These are phyloP conservation scores for Brasenia schreberi DNA, from an alignment of 164 flowering plant species.

Conservation along the genomic window DNA sequence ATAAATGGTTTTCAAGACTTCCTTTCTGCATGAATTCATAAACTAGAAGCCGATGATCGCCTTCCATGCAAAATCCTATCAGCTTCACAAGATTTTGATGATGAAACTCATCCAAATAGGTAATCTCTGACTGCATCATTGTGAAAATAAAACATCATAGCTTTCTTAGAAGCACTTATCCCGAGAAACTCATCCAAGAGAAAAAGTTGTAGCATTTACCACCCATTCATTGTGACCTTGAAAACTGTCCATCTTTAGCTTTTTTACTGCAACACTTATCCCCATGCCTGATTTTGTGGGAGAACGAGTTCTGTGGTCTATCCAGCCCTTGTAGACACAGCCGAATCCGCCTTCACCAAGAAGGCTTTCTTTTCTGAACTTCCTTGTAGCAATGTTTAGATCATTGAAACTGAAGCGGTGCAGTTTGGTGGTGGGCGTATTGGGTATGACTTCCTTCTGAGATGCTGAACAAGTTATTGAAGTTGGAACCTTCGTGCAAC, in stretches of 20 bases:
- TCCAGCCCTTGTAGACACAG: constrained; percentile 84
- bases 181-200: constrained; percentile 22
- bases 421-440: constrained; percentile 7
- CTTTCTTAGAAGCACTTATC: constrained; percentile 18
- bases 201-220: constrained; percentile 24
- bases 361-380: constrained; percentile 47
- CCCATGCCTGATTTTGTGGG: constrained; percentile 39
- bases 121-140: constrained; percentile 20
- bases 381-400: constrained; percentile 60
- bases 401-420: constrained; percentile 54
- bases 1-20: constrained; percentile 79
- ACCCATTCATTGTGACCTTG: constrained; percentile 96
- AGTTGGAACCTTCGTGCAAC: too few species aligned
- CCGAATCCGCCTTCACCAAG: constrained; percentile 95
- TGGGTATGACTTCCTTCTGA: too few species aligned
- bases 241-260: constrained; percentile 52
- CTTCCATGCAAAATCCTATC: constrained; percentile 14
- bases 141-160: constrained; percentile 19
- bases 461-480: too few species aligned
- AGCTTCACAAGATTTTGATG: constrained; percentile 12
- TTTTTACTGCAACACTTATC: constrained; percentile 50
- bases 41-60: constrained; percentile 56
- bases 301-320: constrained; percentile 15
- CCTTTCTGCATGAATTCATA: constrained; percentile 85
- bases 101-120: constrained; percentile 12